Base-by-base conservation (phyloP, 495 filamentous ascomycete species). In the Saxispiralis lemnorum region DNA sequence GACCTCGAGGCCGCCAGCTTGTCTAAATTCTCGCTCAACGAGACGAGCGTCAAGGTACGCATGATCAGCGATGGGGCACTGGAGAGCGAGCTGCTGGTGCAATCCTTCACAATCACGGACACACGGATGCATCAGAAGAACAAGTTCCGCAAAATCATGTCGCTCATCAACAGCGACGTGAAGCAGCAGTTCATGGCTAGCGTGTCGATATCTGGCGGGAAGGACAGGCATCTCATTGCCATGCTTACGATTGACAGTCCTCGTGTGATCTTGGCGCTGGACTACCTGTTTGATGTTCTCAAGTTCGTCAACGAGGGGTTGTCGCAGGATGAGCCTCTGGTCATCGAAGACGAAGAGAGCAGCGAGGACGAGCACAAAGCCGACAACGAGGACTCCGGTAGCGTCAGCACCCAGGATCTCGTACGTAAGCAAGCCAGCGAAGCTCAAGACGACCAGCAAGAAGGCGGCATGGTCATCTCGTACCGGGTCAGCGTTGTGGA, bases 121-220 rank as follows among this genome's bases (percentile, higher is more conserved):
- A 95, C 81, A 48, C 77, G 89, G 38, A 76, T 72, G 20, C 68
- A 73, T 36, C 85, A 89, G 47, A 83, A 76, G 7, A 96, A 94
- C 61, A 94, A 94, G 59, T 97, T 88, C 70, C 74, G 83, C 35
- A 93, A 92, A 58, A 93, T 96, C 61, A 96, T 97, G 89, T 87
- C 88, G 17, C 76, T 92, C 49, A 82, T 85, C 53, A 96, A 95
- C 57, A 82, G 83, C 47, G 79, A 81, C 40, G 86, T 89, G 9
- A 82, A 93, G 55, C 89, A 96, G 63, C 76, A 81, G 47, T 93
- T 96, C 56, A 96, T 97, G 92, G 89, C 89, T 31, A 92, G 80
- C 62, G 64, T 97, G 21, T 86, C 85, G 7, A 88, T 96, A 57
- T 87, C 92, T 7, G 82, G 84, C 19, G 88, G 87, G 2, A 63